A percentile compares a stretch with the other conserved stretches of the same genome.
Conservation (phyloP, 768 basidiomycete genomes). For the Podaxis pistillaris region DNA sequence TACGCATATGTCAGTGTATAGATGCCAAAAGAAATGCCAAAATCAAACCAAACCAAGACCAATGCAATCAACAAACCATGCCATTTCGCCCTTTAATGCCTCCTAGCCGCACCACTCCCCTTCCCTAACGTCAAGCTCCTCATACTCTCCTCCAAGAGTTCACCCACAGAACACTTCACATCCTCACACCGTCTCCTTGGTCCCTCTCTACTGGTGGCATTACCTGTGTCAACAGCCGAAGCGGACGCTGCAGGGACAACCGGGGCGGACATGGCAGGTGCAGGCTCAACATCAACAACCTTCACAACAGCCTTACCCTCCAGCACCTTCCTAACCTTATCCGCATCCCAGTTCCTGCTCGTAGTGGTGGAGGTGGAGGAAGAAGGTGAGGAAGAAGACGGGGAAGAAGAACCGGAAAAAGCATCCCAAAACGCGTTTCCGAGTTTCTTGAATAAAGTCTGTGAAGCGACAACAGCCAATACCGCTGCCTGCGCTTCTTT, state of each 20-base stretch:
- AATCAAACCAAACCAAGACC: neutral
- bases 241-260: constrained; percentile 11
- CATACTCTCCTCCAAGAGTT: constrained; percentile 68
- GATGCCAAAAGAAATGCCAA: neutral
- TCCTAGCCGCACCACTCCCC: constrained; percentile 32
- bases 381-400: constrained; percentile 25
- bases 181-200: constrained; percentile 13
- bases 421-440: constrained; percentile 87
- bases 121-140: constrained; percentile 59
- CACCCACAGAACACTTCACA: constrained; percentile 20
- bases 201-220: neutral
- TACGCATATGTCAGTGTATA: neutral
- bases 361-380: constrained; percentile 22
- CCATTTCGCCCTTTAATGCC: neutral
- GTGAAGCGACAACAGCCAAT: constrained; percentile 72
- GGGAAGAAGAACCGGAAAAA: constrained; percentile 54
- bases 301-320: constrained; percentile 80
- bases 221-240: neutral
- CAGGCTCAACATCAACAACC: constrained; percentile 72
- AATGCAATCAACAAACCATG: neutral
- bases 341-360: constrained; percentile 50
- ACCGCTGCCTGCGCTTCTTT: constrained; percentile 43
- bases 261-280: constrained; percentile 16
- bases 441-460: constrained; percentile 71
- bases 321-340: constrained; percentile 78